phyloP scores from a whole-genome alignment of 331 rosid genomes.

The Quercus lobata region DNA sequence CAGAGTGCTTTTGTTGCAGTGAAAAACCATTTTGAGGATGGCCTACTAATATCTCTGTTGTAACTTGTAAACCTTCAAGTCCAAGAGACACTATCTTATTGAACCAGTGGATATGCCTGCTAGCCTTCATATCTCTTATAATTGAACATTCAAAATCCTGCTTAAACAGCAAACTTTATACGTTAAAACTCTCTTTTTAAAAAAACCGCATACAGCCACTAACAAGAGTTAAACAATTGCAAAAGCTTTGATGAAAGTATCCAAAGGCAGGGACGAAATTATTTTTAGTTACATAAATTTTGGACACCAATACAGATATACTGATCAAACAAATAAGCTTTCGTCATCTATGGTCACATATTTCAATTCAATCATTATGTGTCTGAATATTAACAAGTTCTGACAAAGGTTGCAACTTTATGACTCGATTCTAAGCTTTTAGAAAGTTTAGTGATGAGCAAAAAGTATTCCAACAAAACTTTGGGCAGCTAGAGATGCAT shows the following conservation, averaged over 20 bases:
- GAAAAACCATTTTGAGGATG: no score
- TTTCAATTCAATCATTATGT: not conserved
- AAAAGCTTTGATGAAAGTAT: not conserved
- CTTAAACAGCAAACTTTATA: accelerated
- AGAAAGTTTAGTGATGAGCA: no score
- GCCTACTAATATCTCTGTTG: no score
- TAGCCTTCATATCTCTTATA: no score
- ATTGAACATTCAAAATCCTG: no score
- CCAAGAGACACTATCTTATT: no score
- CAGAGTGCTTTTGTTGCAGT: no score
- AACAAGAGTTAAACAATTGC: not conserved
- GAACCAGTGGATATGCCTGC: no score
- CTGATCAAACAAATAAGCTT: not conserved
- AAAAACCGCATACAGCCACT: constrained; percentile 34
- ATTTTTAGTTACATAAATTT: not conserved
- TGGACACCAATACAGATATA: not conserved
- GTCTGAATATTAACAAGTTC: not conserved
- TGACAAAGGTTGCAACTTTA: not conserved
- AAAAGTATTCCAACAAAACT: no score
- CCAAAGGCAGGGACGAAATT: not conserved
- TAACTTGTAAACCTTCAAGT: no score
- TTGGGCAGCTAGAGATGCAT: no score
- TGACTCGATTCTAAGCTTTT: not conserved
- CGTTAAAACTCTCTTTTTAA: no score
- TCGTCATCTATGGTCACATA: not conserved